Base-by-base conservation (phyloP, 2,329 filamentous ascomycete genomes). In the Samsoniella hepiali region DNA sequence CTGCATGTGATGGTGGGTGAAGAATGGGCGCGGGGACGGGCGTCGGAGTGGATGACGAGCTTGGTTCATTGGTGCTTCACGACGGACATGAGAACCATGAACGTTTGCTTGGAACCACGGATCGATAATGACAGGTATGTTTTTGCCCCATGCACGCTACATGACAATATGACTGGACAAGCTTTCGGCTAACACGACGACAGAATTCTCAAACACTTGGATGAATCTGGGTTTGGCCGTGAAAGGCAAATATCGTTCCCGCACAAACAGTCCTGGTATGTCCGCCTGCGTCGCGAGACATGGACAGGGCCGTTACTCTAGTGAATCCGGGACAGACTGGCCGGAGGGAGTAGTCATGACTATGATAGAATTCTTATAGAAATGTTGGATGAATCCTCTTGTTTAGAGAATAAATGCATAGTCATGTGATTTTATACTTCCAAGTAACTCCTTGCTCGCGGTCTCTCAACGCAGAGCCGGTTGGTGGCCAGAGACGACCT, bases 1-100 rank as follows among this genome's bases (percentile, higher is more conserved):
- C 78, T 98, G 22, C 95, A 99, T 71, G 87, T 95, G 13, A 79
- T 99, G 45, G 84, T 99, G 3, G 95, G 95, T 1, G 95, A 98
- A 77, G 88, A 97, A 70, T 96, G 95, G 79, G 96, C 93, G 63
- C 83, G 94, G 58, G 94, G 94, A 0, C 78, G 86, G n/a, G 90
- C 97, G 29, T 85, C 85, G 60, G 81, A 88, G 38, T 99, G 95
- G 95, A 74, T 97, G 68, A 91, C 86, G 58, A 89, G 92, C 27
- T 74, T 98, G 68, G 88, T 95, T n/a, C 95, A 99, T 75, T 94
- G 89, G 81, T 91, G 89, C 69, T 89, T 91, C 72, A 78, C 89
- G 67, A 83, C 88, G 3, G 93, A 97, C 73, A 83, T 87, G 69
- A 82, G 95, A 67, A 98, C 94, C 1, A 88, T 92, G 79, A 88